phyloP scores from a whole-genome alignment of 2,329 filamentous ascomycete species.

The Akanthomyces lecanii region DNA sequence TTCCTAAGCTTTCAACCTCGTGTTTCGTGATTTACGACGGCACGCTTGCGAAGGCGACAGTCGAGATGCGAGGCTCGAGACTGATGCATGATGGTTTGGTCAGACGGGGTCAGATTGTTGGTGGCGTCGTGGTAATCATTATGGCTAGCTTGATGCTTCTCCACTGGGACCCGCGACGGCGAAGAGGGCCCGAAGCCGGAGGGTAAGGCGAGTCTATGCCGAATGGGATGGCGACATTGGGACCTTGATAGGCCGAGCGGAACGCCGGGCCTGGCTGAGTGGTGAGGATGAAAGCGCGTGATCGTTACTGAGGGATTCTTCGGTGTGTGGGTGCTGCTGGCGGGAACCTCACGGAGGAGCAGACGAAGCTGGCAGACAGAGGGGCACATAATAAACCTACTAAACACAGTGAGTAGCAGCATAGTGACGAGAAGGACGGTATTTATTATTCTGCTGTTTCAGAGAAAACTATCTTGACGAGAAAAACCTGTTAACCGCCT shows the following conservation, averaged over 20 bases:
- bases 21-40: neutral
- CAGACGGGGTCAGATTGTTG: slow-evolving; percentile 4
- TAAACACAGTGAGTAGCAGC: no score
- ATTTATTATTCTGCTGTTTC: no score
- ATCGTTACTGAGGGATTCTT: no score
- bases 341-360: no score
- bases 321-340: no score
- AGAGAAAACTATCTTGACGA: no score
- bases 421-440: no score
- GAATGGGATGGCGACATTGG: neutral
- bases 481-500: no score
- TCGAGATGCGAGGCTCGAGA: neutral
- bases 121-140: neutral
- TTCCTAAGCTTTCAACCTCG: neutral
- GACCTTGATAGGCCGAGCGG: neutral
- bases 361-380: no score
- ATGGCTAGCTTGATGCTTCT: neutral
- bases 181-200: slow-evolving; percentile 6
- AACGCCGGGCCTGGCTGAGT: neutral
- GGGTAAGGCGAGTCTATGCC: neutral
- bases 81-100: slow-evolving; percentile 1
- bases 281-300: neutral
- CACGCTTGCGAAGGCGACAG: neutral
- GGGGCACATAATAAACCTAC: no score
- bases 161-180: slow-evolving; percentile 5